These are phyloP conservation scores for Hymenoscyphus fraxineus DNA, from an alignment of 2,329 filamentous ascomycete genomes.

Conservation along the genomic window DNA sequence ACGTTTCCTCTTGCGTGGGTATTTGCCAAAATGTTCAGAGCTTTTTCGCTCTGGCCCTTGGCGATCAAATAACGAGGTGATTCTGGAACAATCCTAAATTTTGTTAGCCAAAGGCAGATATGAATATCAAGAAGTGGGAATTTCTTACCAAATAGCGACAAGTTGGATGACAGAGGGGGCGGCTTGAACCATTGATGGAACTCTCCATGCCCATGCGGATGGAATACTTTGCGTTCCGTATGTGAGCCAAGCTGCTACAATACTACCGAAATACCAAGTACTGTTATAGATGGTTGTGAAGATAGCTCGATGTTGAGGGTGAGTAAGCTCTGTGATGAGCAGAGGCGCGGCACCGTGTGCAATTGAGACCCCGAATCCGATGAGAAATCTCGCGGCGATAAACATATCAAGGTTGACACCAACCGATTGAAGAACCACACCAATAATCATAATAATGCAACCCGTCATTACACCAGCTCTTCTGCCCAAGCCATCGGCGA, in stretches of 20 bases:
- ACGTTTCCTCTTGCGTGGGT: constrained; percentile 41
- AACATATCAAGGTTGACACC: constrained; percentile 42
- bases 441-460: constrained; percentile 43
- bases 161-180: constrained; percentile 30
- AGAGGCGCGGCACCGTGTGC: constrained; percentile 31
- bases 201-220: constrained; percentile 36
- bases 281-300: constrained; percentile 47
- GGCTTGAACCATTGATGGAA: constrained; percentile 34
- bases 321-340: constrained; percentile 44
- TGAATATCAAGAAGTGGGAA: background rate
- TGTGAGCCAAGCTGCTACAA: constrained; percentile 45
- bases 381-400: constrained; percentile 39
- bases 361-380: constrained; percentile 37
- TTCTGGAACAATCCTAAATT: constrained; percentile 36
- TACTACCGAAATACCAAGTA: constrained; percentile 43
- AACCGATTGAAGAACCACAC: constrained; percentile 41
- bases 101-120: background rate
- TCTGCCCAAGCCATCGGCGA: constrained; percentile 45
- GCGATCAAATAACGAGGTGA: constrained; percentile 39
- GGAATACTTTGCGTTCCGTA: constrained; percentile 41
- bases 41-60: constrained; percentile 47
- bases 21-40: constrained; percentile 46
- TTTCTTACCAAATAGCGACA: constrained; percentile 27
- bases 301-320: constrained; percentile 46
- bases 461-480: constrained; percentile 45